Evolutionary conservation across 805 yeast genomes (phyloP).

Genomic region (Lipomyces chichibuensis): DNA sequence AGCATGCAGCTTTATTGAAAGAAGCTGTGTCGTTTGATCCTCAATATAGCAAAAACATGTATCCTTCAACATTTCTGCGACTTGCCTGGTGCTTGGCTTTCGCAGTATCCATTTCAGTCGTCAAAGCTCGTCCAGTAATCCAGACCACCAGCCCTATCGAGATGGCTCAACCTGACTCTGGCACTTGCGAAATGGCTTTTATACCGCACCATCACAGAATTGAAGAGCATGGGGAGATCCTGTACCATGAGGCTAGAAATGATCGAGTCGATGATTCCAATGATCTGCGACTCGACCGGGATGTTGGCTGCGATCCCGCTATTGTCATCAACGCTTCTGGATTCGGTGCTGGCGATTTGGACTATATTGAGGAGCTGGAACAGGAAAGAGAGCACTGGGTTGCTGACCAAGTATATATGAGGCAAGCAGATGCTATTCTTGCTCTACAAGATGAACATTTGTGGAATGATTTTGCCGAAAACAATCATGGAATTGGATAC

Average conservation of each 20-base stretch:
- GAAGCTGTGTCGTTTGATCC: neutral
- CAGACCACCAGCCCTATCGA: neutral
- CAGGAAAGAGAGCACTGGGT: neutral
- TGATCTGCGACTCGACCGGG: neutral
- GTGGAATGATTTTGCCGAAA: neutral
- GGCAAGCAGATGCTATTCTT: neutral
- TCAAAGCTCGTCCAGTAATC: neutral
- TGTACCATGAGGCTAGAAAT: neutral
- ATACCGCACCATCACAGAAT: neutral
- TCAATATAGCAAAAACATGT: neutral
- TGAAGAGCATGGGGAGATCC: slow-evolving; percentile 14
- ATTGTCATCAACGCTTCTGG: neutral
- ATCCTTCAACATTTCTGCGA: neutral
- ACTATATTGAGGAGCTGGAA: slow-evolving; percentile 7
- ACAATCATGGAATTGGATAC: neutral
- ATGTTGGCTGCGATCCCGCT: slow-evolving; percentile 2
- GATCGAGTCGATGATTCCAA: slow-evolving; percentile 2
- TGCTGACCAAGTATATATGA: neutral
- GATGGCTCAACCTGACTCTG: neutral
- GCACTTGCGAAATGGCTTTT: slow-evolving; percentile 4
- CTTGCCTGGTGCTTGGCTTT: neutral
- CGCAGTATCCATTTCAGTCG: neutral
- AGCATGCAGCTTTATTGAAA: neutral
- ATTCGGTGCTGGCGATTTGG: slow-evolving; percentile 13
- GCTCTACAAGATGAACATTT: neutral